Evolutionary conservation across 1,284 basidiomycete species (phyloP).

Genomic region (Baeospora myosura): DNA sequence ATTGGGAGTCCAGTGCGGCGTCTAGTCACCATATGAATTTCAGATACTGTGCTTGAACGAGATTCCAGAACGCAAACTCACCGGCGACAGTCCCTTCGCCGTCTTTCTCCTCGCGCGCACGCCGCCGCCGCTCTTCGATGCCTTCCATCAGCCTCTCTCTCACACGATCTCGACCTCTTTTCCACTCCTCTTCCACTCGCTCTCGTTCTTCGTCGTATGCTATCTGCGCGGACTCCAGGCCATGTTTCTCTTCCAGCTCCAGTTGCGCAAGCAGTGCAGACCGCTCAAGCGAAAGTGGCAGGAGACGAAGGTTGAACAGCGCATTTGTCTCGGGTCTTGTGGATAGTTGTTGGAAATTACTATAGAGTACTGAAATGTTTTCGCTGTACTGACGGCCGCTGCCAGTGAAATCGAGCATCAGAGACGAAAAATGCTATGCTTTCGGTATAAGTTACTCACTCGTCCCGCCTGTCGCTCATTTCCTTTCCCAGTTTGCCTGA

Average conservation of each 20-base stretch:
- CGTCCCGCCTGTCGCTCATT: conserved; percentile 62
- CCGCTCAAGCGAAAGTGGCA: conserved; percentile 66
- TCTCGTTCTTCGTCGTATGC: conserved; percentile 73
- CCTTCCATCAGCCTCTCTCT: conserved; percentile 71
- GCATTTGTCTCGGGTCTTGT: conserved; percentile 57
- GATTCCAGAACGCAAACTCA: conserved; percentile 23
- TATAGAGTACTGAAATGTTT: conserved; percentile 47
- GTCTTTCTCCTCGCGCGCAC: conserved; percentile 76
- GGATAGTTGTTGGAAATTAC: conserved; percentile 49
- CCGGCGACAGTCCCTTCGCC: conserved; percentile 65
- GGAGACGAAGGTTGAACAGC: conserved; percentile 60
- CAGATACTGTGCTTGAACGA: conserved; percentile 5
- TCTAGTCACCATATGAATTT: conserved; percentile 33
- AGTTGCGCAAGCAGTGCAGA: conserved; percentile 61
- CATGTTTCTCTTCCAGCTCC: conserved; percentile 56
- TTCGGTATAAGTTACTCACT: conserved; percentile 40
- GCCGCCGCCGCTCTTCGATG: conserved; percentile 67
- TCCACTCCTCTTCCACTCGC: conserved; percentile 73
- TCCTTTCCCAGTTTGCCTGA: conserved; percentile 64
- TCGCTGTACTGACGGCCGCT: conserved; percentile 51
- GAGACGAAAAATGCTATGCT: conserved; percentile 8
- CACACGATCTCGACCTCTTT: conserved; percentile 59
- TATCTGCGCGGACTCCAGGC: conserved; percentile 51
- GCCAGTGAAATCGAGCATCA: conserved; percentile 14
- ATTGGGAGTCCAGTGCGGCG: conserved; percentile 62